Percentiles rank a stretch among this genome's conserved stretches.
These are phyloP conservation scores for Pleurotus platypus DNA, from an alignment of 768 basidiomycete genomes.

Conservation along the genomic window DNA sequence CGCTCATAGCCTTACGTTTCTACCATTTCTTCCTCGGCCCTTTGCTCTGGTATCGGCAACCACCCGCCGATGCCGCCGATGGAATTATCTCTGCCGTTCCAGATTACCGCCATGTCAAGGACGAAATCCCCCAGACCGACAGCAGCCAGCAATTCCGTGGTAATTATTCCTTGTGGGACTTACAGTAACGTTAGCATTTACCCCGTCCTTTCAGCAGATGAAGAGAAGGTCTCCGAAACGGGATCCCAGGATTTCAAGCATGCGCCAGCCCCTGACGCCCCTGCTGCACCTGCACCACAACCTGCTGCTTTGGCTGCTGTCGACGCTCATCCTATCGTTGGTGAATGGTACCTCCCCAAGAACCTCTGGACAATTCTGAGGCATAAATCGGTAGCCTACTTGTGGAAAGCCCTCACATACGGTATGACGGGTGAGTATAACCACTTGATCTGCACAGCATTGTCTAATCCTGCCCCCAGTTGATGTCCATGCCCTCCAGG, in stretches of 20 bases:
- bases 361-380: slow-evolving; percentile 24
- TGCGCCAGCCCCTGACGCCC: neutral
- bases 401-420: slow-evolving; percentile 17
- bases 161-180: no score
- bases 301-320: slow-evolving; percentile 9
- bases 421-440: slow-evolving; percentile 14
- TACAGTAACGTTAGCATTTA: no score
- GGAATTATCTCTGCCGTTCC: slow-evolving; percentile 16
- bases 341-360: slow-evolving; percentile 21
- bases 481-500: slow-evolving; percentile 21
- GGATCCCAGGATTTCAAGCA: neutral
- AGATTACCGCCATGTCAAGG: slow-evolving; percentile 21
- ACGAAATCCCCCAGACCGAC: slow-evolving; percentile 6
- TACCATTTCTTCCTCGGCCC: slow-evolving; percentile 28
- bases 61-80: slow-evolving; percentile 18
- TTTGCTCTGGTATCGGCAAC: slow-evolving; percentile 19
- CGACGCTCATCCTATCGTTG: slow-evolving; percentile 21
- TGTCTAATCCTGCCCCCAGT: no score
- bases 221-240: slow-evolving; percentile 15
- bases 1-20: slow-evolving; percentile 17
- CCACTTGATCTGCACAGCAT: no score
- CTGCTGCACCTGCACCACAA: neutral
- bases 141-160: no score
- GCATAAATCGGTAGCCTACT: slow-evolving; percentile 19
- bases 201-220: slow-evolving; percentile 1